Evolutionary conservation across 2,329 filamentous ascomycete species (phyloP), one percentile per base, ranked within the genome.

Genomic region (Fusarium odoratissimum): DNA sequence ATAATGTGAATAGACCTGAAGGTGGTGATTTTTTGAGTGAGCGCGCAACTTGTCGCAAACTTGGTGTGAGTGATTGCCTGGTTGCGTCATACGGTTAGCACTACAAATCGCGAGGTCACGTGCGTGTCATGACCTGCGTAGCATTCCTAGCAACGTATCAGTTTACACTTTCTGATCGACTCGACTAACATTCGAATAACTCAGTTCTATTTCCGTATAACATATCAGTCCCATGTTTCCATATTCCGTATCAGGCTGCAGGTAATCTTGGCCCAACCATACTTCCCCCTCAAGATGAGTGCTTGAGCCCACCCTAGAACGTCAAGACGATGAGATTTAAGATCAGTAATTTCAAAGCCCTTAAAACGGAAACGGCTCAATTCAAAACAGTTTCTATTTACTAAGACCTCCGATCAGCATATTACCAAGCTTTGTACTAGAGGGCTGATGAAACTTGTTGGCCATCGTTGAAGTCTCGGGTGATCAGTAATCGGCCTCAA

Each of bases 71-170:
- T 71, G 56, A 69, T 51, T 69, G 31, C 31, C 44, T n/a, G n/a
- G 70, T 72, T 78, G 76, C 77, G 77, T 78, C 77, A 78, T 78
- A 58, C 58, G 11, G 14, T 9, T n/a, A 57, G 63, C 59, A 60
- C 51, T 46, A 28, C 21, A 8, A 35, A 68, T 73, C 71, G 44
- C 71, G 71, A 73, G 54, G 52, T 73, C 71, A 73, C 71, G 71
- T 74, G 70, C 30, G 30, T 7, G 8, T 23, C 23, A 14, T n/a
- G 6, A 21, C 21, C 28, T 31, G 37, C 12, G 16, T 38, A 35
- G 40, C 31, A 66, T 46, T 23, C 28, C 11, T 19, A 31, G 28
- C 35, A 12, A 31, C 30, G 14, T 56, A 11, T 21, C 23, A 60
- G 16, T 33, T 9, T 6, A 10, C 17, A n/a, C 16, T 33, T 37